These are phyloP conservation scores for Eimeria falciformis DNA, from an alignment of 169 alveolate genomes.

Conservation along the genomic window DNA sequence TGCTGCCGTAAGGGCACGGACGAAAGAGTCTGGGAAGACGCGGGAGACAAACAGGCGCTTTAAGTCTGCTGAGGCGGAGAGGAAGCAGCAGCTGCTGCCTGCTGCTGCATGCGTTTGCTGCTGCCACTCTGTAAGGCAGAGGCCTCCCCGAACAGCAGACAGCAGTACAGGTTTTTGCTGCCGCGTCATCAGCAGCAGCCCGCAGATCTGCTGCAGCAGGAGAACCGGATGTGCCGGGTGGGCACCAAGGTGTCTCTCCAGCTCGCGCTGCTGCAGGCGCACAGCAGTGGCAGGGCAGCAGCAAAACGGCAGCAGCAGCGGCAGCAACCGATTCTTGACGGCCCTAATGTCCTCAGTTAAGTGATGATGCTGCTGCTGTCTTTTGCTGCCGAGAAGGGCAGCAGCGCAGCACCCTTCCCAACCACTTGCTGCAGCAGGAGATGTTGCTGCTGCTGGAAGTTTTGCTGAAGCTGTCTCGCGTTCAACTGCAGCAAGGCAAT, in stretches of 20 bases:
- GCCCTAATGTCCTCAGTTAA: background rate
- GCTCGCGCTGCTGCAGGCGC: conserved; percentile 47
- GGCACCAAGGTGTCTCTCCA: conserved; percentile 24
- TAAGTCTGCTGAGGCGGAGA: background rate
- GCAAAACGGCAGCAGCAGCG: conserved; percentile 70
- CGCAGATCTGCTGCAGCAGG: conserved; percentile 48
- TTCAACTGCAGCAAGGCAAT: conserved; percentile 25
- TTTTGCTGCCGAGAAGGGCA: background rate
- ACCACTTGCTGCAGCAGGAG: background rate
- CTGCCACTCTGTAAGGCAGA: conserved; percentile 58
- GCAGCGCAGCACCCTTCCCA: background rate
- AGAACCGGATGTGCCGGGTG: background rate
- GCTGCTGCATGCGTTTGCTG: conserved; percentile 63
- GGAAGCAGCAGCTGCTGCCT: conserved; percentile 66
- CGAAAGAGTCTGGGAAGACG: conserved; percentile 6
- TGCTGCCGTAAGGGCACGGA: conserved; percentile 44
- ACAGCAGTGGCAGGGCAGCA: conserved; percentile 70
- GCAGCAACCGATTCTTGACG: conserved; percentile 6
- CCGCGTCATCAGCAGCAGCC: background rate
- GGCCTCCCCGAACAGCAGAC: conserved; percentile 1
- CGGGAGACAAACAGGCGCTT: background rate
- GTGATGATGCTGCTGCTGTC: background rate
- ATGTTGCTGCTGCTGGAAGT: background rate
- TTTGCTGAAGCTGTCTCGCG: background rate
- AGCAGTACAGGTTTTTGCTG: background rate